These are phyloP conservation scores for Solanum stenotomum DNA, from an alignment of 257 asterid species.

Conservation along the genomic window DNA sequence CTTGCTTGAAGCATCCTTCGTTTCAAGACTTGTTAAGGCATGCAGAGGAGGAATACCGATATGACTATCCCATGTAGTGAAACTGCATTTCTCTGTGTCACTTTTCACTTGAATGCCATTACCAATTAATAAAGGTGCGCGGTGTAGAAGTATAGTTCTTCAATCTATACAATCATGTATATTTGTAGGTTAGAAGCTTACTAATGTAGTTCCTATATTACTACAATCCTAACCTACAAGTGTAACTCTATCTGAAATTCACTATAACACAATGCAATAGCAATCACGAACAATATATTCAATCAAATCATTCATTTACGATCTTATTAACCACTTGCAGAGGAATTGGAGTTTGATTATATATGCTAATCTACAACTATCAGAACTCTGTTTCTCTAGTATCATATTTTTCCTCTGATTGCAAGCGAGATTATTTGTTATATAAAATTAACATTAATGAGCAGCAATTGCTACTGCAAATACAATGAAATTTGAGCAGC, in stretches of 20 bases:
- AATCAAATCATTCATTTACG: not conserved
- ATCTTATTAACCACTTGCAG: not conserved
- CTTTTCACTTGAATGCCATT: not conserved
- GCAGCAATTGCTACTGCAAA: no score
- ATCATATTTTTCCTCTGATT: not conserved
- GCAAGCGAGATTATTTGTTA: not conserved
- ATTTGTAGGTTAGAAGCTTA: not conserved
- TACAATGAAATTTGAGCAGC: no score
- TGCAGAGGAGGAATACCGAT: slow-evolving; percentile 1
- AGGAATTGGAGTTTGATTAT: no score
- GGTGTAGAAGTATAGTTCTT: not conserved
- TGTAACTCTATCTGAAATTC: not conserved
- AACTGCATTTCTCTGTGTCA: not conserved
- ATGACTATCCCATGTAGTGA: slow-evolving; percentile 2
- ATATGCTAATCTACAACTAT: not conserved
- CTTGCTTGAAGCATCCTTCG: slow-evolving; percentile 1
- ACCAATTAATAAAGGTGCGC: not conserved
- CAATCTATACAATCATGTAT: not conserved
- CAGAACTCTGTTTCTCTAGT: not conserved
- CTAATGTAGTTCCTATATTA: not conserved
- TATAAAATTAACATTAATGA: no score
- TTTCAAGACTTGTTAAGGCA: not conserved
- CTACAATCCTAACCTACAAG: not conserved
- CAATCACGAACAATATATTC: no score
- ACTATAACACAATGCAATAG: not conserved